Percentiles rank a stretch among this genome's conserved stretches.
These are phyloP conservation scores for Persicaria tinctoria DNA, from an alignment of 148 eudicot genomes.

Conservation along the genomic window DNA sequence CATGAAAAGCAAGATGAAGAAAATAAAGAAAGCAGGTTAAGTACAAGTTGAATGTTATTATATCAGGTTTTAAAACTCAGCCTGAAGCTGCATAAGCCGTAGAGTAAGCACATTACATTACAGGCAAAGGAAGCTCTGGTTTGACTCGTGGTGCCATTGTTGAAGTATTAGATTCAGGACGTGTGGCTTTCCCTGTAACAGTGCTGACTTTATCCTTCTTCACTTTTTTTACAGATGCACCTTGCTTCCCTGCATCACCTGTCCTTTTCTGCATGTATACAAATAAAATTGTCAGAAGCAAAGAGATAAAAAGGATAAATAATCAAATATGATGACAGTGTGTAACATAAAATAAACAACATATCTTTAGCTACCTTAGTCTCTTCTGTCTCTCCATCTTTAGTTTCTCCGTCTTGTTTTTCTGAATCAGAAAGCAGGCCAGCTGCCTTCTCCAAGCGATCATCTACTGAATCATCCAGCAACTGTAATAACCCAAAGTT, in stretches of 20 bases:
- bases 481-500: conserved; percentile 28
- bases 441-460: conserved; percentile 73
- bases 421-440: conserved; percentile 68
- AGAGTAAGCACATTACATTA: conserved; percentile 40
- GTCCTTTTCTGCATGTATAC: conserved; percentile 50
- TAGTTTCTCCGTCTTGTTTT: conserved; percentile 68
- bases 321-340: neutral
- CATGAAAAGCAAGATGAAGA: neutral
- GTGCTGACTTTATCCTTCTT: conserved; percentile 78
- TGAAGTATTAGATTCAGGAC: conserved; percentile 46
- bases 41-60: neutral
- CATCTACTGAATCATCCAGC: conserved; percentile 88
- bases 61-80: neutral
- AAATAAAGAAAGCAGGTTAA: neutral
- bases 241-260: conserved; percentile 86
- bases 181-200: conserved; percentile 58
- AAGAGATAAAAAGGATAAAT: neutral
- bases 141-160: conserved; percentile 80
- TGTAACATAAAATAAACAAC: neutral
- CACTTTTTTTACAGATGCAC: conserved; percentile 60
- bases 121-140: conserved; percentile 84
- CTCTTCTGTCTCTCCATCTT: conserved; percentile 84
- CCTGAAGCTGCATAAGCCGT: neutral
- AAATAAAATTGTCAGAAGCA: neutral
- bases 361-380: conserved; percentile 41